Evolutionary conservation across 805 yeast species (phyloP).

Genomic region (Candida germanica): DNA sequence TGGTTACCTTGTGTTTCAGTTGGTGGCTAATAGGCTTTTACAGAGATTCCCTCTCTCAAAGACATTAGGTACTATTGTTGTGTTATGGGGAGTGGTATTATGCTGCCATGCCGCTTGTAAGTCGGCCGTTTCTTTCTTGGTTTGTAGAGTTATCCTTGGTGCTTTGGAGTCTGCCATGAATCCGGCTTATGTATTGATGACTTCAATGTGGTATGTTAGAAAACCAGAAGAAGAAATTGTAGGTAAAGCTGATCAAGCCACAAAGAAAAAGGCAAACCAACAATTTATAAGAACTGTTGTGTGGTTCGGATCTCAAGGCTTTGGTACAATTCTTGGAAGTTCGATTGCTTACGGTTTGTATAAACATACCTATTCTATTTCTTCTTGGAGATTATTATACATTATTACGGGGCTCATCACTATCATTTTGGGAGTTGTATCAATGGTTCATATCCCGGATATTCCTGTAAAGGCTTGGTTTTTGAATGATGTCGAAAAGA

Average conservation of each 20-base stretch:
- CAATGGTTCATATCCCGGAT: constrained; percentile 42
- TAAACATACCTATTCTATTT: not conserved
- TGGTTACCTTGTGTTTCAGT: constrained; percentile 58
- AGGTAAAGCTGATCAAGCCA: not conserved
- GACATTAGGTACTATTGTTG: constrained; percentile 42
- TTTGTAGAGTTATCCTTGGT: constrained; percentile 36
- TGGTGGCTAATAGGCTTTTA: constrained; percentile 42
- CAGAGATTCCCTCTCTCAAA: constrained; percentile 58
- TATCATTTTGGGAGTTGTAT: constrained; percentile 45
- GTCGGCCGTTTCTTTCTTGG: constrained; percentile 30
- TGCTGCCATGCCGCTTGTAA: constrained; percentile 39
- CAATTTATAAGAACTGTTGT: constrained; percentile 22
- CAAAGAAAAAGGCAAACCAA: constrained; percentile 7
- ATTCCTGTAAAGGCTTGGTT: constrained; percentile 34
- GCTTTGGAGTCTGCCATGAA: constrained; percentile 33
- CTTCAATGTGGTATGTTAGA: constrained; percentile 30
- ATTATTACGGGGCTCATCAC: constrained; percentile 59
- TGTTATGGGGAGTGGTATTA: constrained; percentile 62
- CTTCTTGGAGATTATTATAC: constrained; percentile 58
- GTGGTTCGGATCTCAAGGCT: constrained; percentile 31
- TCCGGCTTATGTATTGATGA: constrained; percentile 31
- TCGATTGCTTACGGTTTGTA: constrained; percentile 22
- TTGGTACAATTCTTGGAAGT: constrained; percentile 38
- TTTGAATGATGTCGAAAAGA: constrained; percentile 29
- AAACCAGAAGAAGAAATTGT: constrained; percentile 24